Evolutionary conservation across 2,329 filamentous ascomycete genomes (phyloP), one percentile per base, ranked within the genome.

Genomic region (Drechslera avenae): DNA sequence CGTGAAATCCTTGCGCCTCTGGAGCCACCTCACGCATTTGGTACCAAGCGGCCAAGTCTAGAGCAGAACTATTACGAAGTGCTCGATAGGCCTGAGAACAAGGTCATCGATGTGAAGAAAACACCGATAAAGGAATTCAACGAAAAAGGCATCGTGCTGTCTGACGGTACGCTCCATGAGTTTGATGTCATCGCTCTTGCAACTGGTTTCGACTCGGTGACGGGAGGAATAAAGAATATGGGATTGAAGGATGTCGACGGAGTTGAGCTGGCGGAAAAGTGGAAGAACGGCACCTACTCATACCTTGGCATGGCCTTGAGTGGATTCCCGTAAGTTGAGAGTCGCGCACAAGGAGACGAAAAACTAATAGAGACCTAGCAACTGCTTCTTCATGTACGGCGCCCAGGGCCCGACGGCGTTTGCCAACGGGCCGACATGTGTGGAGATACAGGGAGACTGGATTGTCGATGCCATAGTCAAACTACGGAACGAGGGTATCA

Each of bases 1-100:
- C 69, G 74, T 26, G 76, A 78, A 35, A 72, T 79, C 10, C 65
- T 80, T n/a, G 77, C 76, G 6, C 78, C 78, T 0, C 60, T 75
- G 13, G 66, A 76, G 57, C 72, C 73, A 14, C 75, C 75, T 0
- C 76, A 80, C 52, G 69, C 75, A 0, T 79, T 76, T 45, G 78
- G 78, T 8, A 76, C 75, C 13, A 80, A 79, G 66, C 65, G 78
- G n/a, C 75, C 76, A 6, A 74, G 69, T 31, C 67, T 80, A 2
- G 77, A 80, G 58, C 76, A 79, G 46, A 72, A 76, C 57, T 79
- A 71, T 53, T 80, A 79, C 42, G 77, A 80, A 57, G 66, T 75
- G 56, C 63, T 79, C 10, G 73, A 79, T 56, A 68, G 62, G 30
- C 71, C 73, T 4, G 70, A 79, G 49, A 76, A 78, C 41, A 66